A percentile compares a stretch with the other conserved stretches of the same genome.
phyloP scores from a whole-genome alignment of 768 basidiomycete species.

The Ephemerocybe angulata region DNA sequence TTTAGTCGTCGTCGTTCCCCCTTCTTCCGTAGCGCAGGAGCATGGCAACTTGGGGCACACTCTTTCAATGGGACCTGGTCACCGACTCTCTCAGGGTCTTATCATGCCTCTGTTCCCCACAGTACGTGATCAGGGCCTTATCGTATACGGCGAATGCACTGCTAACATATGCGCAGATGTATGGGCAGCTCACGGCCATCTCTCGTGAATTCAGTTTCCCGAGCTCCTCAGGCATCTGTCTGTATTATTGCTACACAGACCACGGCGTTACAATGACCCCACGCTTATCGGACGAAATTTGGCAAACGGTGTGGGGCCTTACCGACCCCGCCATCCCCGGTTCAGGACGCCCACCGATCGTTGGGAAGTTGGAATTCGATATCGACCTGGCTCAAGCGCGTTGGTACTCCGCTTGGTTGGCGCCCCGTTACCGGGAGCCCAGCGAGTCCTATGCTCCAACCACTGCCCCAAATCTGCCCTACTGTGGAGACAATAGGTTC shows the following conservation, averaged over 20 bases:
- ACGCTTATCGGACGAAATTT: slow-evolving; percentile 74
- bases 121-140: slow-evolving; percentile 31
- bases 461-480: slow-evolving; percentile 46
- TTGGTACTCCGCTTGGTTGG: slow-evolving; percentile 75
- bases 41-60: slow-evolving; percentile 59
- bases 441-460: slow-evolving; percentile 40
- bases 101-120: slow-evolving; percentile 75
- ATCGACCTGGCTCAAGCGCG: slow-evolving; percentile 71
- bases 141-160: not conserved
- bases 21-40: slow-evolving; percentile 52
- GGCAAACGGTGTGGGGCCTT: slow-evolving; percentile 67
- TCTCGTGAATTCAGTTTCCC: slow-evolving; percentile 82
- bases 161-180: slow-evolving; percentile 71
- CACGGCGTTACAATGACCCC: slow-evolving; percentile 56
- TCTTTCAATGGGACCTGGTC: slow-evolving; percentile 52
- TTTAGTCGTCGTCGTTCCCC: slow-evolving; percentile 67
- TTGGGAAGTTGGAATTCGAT: slow-evolving; percentile 84
- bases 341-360: slow-evolving; percentile 50
- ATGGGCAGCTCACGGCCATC: slow-evolving; percentile 71
- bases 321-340: slow-evolving; percentile 32
- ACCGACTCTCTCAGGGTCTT: slow-evolving; percentile 63
- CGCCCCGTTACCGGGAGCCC: slow-evolving; percentile 41
- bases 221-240: slow-evolving; percentile 68
- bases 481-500: slow-evolving; percentile 52
- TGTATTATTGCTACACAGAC: slow-evolving; percentile 69